Evolutionary conservation across 306 rosid species (phyloP), one percentile per base, ranked within the genome.

Genomic region (Rosa rugosa): DNA sequence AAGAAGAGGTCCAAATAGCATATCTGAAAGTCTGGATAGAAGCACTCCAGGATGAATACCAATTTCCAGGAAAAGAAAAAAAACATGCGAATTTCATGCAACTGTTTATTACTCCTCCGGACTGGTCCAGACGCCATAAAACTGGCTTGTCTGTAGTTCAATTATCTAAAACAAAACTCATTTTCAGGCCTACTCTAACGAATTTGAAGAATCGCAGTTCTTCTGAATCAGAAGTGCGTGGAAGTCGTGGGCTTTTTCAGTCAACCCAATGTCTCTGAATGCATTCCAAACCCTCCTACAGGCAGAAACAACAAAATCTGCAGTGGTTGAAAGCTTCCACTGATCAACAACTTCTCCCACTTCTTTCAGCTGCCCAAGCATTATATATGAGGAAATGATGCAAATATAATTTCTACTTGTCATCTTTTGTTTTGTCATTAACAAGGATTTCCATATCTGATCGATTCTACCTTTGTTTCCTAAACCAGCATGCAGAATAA

Each of bases 361-460:
- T 84, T 90, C 99, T 82, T 87, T 86, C 79, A 73, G 67, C 46
- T 91, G 87, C 50, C 89, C 94, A 54, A 91, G 92, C 84, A 95
- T 88, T 77, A 92, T 77, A 89, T 95, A 95, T 4, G 97, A 91
- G 62, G 96, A 91, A 77, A 95, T 80, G 22, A 90, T 59, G 71
- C 94, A 95, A 41, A 86, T 79, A 64, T 91, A 92, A 73, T 87
- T 92, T 81, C 97, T 89, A 83, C 91, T 83, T n/a, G 85, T 84
- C 98, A 95, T 91, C 87, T 91, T 92, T 77, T 90, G 95, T 62
- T 82, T 86, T 3, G 99, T 91, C 96, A 87, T 87, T 83, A 84
- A 85, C 85, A 95, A 81, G 72, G 96, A 89, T 75, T 84, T 91
- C 98, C 98, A 95, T 84, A 95, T 88, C 85, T 91, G 89, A 79